Evolutionary conservation across 345 rosid species (phyloP).

Genomic region (Dipteronia sinensis): DNA sequence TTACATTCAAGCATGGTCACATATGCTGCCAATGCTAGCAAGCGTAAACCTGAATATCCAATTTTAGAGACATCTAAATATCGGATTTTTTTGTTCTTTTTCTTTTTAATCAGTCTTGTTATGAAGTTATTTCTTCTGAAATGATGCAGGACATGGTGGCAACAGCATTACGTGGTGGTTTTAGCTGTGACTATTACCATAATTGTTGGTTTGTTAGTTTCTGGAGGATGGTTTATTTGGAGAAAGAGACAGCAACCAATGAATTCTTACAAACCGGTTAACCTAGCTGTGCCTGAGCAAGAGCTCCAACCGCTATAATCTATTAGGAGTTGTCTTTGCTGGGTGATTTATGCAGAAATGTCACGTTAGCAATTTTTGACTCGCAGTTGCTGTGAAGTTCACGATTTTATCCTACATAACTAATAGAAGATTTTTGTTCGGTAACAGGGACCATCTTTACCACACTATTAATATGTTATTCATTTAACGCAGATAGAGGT

Average conservation of each 20-base stretch:
- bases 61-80: background rate
- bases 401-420: background rate
- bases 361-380: slow-evolving; percentile 7
- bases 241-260: slow-evolving; percentile 40
- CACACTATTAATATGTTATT: background rate
- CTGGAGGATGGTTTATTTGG: slow-evolving; percentile 50
- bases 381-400: background rate
- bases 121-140: slow-evolving; percentile 1
- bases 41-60: background rate
- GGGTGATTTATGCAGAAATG: background rate
- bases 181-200: slow-evolving; percentile 20
- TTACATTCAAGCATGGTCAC: background rate
- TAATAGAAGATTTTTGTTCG: background rate
- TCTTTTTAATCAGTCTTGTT: background rate
- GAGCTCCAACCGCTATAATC: slow-evolving; percentile 60
- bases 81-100: background rate
- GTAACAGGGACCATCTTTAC: slow-evolving; percentile 5
- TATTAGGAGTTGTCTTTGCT: slow-evolving; percentile 1
- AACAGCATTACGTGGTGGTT: slow-evolving; percentile 34
- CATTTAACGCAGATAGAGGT: slow-evolving; percentile 13
- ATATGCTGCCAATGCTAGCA: background rate
- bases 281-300: slow-evolving; percentile 48
- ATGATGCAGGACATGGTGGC: slow-evolving; percentile 66
- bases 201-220: slow-evolving; percentile 37
- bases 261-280: slow-evolving; percentile 59